Evolutionary conservation across 345 rosid genomes (phyloP).

Genomic region (Populus deltoides): DNA sequence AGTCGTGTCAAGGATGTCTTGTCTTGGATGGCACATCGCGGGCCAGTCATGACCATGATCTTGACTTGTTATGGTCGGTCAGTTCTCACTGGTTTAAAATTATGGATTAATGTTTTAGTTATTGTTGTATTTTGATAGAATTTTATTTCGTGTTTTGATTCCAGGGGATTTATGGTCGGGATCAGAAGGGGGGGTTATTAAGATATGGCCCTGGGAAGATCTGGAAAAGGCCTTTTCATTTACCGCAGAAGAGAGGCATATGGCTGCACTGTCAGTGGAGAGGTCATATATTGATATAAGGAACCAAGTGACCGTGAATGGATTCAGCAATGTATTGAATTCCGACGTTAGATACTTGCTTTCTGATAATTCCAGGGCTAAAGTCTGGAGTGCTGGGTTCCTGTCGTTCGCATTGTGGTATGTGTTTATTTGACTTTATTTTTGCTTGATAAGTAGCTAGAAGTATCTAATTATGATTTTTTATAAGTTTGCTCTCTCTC

Average conservation of each 20-base stretch:
- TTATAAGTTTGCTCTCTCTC: background rate
- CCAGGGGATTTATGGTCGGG: conserved; percentile 97
- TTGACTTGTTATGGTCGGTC: conserved; percentile 23
- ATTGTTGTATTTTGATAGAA: background rate
- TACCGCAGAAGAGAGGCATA: conserved; percentile 72
- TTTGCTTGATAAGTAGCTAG: background rate
- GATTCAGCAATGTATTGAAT: conserved; percentile 42
- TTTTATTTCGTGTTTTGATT: background rate
- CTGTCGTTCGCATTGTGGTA: conserved; percentile 82
- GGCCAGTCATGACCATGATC: conserved; percentile 25
- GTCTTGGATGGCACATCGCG: conserved; percentile 34
- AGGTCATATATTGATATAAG: conserved; percentile 88
- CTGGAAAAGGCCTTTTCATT: conserved; percentile 83
- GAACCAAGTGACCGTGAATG: conserved; percentile 76
- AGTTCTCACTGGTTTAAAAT: background rate
- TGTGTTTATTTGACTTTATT: conserved; percentile 15
- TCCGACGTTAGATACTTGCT: conserved; percentile 70
- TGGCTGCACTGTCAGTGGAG: conserved; percentile 88
- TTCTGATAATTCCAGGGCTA: conserved; percentile 67
- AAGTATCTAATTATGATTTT: background rate
- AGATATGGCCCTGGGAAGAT: conserved; percentile 95
- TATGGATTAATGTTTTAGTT: background rate
- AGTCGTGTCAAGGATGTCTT: conserved; percentile 19
- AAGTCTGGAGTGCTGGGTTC: conserved; percentile 82
- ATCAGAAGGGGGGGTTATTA: conserved; percentile 74